Conservation (phyloP, 345 rosid species). For the Eutrema japonicum region DNA sequence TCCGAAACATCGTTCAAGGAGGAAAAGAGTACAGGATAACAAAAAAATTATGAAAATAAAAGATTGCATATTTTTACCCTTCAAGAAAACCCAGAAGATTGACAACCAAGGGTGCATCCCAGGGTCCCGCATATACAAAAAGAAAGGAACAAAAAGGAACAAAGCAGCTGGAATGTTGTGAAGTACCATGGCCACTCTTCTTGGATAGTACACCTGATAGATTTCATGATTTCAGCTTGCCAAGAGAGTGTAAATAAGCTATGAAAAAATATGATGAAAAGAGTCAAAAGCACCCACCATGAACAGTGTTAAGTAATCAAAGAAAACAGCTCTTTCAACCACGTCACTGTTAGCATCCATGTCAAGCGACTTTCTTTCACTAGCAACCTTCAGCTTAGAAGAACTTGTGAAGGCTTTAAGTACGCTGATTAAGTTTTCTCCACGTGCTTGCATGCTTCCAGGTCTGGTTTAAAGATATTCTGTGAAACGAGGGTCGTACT, state of each 20-base stretch:
- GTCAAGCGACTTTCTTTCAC: slow-evolving; percentile 56
- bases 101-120: slow-evolving; percentile 54
- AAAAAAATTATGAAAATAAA: background rate
- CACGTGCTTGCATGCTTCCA: slow-evolving; percentile 98
- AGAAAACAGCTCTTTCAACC: slow-evolving; percentile 85
- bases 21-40: slow-evolving; percentile 16
- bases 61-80: slow-evolving; percentile 56
- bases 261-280: slow-evolving; percentile 3
- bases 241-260: slow-evolving; percentile 17
- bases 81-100: slow-evolving; percentile 61
- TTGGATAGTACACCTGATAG: slow-evolving; percentile 81
- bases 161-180: slow-evolving; percentile 70
- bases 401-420: slow-evolving; percentile 83
- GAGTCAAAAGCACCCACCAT: slow-evolving; percentile 54
- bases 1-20: slow-evolving; percentile 15
- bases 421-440: slow-evolving; percentile 79
- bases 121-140: slow-evolving; percentile 54
- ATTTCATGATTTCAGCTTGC: slow-evolving; percentile 32
- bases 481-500: slow-evolving; percentile 43
- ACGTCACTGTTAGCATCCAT: slow-evolving; percentile 44
- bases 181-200: slow-evolving; percentile 66
- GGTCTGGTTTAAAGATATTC: slow-evolving; percentile 64
- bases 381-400: slow-evolving; percentile 65
- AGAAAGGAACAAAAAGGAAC: slow-evolving; percentile 67
- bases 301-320: slow-evolving; percentile 84